phyloP scores from a whole-genome alignment of 2,329 filamentous ascomycete species.

The Trichoderma atrobrunneum region DNA sequence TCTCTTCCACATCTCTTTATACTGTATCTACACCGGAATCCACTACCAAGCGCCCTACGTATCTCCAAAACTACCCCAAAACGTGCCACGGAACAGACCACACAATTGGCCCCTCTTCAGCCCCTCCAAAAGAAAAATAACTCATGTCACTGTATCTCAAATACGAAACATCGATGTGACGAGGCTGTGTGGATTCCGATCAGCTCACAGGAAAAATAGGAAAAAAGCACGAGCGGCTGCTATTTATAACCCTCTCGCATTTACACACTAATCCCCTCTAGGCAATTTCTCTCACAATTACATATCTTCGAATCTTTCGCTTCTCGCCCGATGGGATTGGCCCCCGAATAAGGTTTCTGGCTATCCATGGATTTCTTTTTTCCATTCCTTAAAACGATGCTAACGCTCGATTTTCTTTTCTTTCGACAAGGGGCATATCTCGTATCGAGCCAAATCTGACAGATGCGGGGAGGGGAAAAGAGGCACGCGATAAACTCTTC shows the following conservation, averaged over 20 bases:
- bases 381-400: no score
- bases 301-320: background rate
- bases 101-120: background rate
- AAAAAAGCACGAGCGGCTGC: background rate
- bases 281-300: background rate
- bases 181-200: background rate
- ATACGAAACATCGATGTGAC: background rate
- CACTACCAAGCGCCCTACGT: background rate
- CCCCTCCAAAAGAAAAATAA: background rate
- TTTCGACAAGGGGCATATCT: background rate
- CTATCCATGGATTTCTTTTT: no score
- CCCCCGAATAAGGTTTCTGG: no score
- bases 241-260: background rate
- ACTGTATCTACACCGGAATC: background rate
- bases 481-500: background rate
- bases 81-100: background rate
- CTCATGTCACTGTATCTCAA: background rate
- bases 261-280: background rate
- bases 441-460: background rate
- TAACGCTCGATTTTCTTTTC: background rate
- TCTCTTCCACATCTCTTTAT: background rate
- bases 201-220: background rate
- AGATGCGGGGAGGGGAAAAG: background rate
- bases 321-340: background rate
- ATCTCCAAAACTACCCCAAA: background rate